Base-by-base conservation (phyloP, 1,284 basidiomycete species). In the Moesziomyces globuligerus region DNA sequence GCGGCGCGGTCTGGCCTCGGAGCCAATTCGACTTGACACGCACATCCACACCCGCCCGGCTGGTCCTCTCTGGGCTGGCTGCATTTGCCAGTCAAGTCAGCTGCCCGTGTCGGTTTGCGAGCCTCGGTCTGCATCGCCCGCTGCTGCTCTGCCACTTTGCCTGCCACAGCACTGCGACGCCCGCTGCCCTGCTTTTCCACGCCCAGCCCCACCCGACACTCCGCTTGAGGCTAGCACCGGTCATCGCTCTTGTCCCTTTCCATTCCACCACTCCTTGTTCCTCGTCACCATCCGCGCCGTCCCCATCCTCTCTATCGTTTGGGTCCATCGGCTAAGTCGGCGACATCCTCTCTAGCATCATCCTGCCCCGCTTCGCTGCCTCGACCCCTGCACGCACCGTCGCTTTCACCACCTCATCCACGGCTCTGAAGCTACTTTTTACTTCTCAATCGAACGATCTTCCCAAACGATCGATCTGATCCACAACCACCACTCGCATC, bases 391-490 rank as follows among this genome's bases (percentile, higher is more conserved):
- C 34, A 21, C n/a, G 13, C 29, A 46, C 44, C 44, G 15, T 13
- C 24, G 15, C 28, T 45, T 11, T 29, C 23, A 2, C n/a, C 7
- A 15, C n/a, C n/a, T 32, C 20, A 9, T 17, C 29, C 42, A 17
- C 28, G 21, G 34, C 21, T 26, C 26, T 8, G 11, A 23, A 17
- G 15, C 41, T 15, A 42, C 10, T 25, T 24, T 10, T 25, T 43
- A 39, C 56, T 45, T 51, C 45, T 34, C 32, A 17, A 34, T 17
- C 32, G 7, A n/a, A n/a, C n/a, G n/a, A n/a, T n/a, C n/a, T n/a
- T n/a, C n/a, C n/a, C n/a, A n/a, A n/a, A n/a, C n/a, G n/a, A n/a
- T n/a, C n/a, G n/a, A n/a, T n/a, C n/a, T n/a, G n/a, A n/a, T n/a
- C n/a, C n/a, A n/a, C n/a, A n/a, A n/a, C n/a, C n/a, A n/a, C n/a